These are phyloP conservation scores for Colletotrichum acutatum DNA, from an alignment of 2,329 filamentous ascomycete species.

Conservation along the genomic window DNA sequence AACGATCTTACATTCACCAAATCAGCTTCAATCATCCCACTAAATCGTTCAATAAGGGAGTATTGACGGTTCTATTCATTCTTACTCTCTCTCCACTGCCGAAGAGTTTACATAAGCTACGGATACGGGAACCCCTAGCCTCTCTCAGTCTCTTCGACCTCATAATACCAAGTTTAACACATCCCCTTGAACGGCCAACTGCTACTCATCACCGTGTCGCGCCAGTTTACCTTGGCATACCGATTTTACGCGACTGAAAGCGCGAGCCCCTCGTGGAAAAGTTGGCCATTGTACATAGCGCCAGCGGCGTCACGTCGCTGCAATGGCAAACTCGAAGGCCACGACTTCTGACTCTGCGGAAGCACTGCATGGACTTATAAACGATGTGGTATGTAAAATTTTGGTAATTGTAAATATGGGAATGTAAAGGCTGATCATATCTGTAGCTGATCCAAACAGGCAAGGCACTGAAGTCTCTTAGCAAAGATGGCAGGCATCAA, in stretches of 20 bases:
- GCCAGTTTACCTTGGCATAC: background rate
- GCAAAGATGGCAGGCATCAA: slow-evolving; percentile 53
- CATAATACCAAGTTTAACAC: background rate
- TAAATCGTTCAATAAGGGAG: background rate
- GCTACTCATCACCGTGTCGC: background rate
- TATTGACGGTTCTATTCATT: background rate
- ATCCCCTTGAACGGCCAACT: background rate
- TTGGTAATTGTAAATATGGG: background rate
- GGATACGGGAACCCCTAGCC: background rate
- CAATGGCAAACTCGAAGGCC: slow-evolving; percentile 24
- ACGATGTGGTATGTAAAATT: slow-evolving; percentile 61
- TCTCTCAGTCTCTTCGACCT: background rate
- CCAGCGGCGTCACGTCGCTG: background rate
- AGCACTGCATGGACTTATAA: slow-evolving; percentile 63
- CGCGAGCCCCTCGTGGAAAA: background rate
- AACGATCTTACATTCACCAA: background rate
- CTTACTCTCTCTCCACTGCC: background rate
- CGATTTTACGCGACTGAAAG: background rate
- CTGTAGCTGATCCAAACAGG: slow-evolving; percentile 67
- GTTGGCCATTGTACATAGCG: background rate
- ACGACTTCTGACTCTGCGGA: slow-evolving; percentile 48
- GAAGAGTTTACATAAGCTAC: background rate
- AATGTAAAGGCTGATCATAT: slow-evolving; percentile 18
- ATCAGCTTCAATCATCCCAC: background rate
- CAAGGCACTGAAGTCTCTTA: slow-evolving; percentile 63